Conservation (phyloP, 2,329 filamentous ascomycete species). For the Cadophora sp. region DNA sequence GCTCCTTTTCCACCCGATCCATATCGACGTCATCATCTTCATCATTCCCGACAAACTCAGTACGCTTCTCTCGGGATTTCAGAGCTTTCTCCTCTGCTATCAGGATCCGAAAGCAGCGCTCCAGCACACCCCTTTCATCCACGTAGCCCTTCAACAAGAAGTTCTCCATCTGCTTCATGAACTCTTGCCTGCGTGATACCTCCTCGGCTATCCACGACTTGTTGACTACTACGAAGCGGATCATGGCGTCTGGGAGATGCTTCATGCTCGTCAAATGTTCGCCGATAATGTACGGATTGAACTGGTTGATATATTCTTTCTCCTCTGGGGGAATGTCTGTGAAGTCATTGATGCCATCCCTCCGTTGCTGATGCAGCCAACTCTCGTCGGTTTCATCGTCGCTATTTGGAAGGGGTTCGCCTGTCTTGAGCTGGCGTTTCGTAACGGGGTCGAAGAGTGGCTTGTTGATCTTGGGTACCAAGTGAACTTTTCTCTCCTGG, state of each 20-base stretch:
- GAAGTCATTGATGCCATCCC: constrained; percentile 41
- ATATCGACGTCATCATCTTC: constrained; percentile 14
- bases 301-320: constrained; percentile 42
- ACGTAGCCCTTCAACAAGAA: constrained; percentile 34
- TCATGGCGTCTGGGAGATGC: constrained; percentile 32
- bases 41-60: background rate
- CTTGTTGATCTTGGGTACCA: constrained; percentile 32
- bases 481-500: constrained; percentile 19
- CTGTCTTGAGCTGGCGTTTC: constrained; percentile 37
- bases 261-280: constrained; percentile 34
- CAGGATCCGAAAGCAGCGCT: constrained; percentile 28
- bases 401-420: constrained; percentile 39
- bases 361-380: constrained; percentile 42
- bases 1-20: constrained; percentile 1
- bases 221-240: constrained; percentile 37
- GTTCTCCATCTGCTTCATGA: constrained; percentile 33
- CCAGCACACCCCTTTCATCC: constrained; percentile 19
- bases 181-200: constrained; percentile 32
- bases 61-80: background rate
- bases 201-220: constrained; percentile 38
- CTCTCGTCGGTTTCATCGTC: constrained; percentile 42
- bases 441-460: constrained; percentile 41
- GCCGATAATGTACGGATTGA: constrained; percentile 41
- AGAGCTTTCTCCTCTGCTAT: constrained; percentile 16
- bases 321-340: constrained; percentile 39